Percentiles rank a stretch among this genome's conserved stretches.
phyloP scores from a whole-genome alignment of 805 yeast species.

The Cyberlindnera mississippiensis region DNA sequence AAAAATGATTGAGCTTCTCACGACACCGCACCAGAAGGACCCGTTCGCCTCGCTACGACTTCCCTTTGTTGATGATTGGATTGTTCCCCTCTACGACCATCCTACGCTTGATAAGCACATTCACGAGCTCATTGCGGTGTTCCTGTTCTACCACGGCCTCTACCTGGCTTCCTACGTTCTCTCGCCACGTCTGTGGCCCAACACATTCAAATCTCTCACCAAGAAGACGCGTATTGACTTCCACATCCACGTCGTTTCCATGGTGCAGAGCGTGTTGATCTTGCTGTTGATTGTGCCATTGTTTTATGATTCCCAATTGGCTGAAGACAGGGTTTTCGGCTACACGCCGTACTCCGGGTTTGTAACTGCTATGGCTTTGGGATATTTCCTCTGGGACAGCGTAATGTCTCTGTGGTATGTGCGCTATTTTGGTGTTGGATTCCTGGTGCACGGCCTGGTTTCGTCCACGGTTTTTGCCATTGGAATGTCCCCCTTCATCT shows the following conservation, averaged over 20 bases:
- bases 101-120: conserved; percentile 27
- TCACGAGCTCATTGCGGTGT: conserved; percentile 30
- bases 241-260: conserved; percentile 83
- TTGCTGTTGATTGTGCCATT: conserved; percentile 55
- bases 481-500: conserved; percentile 61
- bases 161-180: conserved; percentile 22
- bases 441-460: conserved; percentile 71
- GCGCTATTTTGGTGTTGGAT: conserved; percentile 65
- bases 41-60: conserved; percentile 25
- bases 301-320: conserved; percentile 49
- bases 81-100: conserved; percentile 25
- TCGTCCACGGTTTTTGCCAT: conserved; percentile 66
- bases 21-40: conserved; percentile 18
- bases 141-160: conserved; percentile 29
- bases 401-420: conserved; percentile 54
- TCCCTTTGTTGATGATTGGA: conserved; percentile 29
- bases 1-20: neutral
- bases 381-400: conserved; percentile 86
- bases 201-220: conserved; percentile 23
- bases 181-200: conserved; percentile 23
- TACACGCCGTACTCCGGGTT: conserved; percentile 67
- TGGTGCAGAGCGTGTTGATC: conserved; percentile 74
- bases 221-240: conserved; percentile 59
- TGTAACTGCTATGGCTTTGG: conserved; percentile 59
- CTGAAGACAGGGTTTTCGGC: conserved; percentile 52